Conservation (phyloP, 768 basidiomycete species). For the Coprinellus aureogranulatus region DNA sequence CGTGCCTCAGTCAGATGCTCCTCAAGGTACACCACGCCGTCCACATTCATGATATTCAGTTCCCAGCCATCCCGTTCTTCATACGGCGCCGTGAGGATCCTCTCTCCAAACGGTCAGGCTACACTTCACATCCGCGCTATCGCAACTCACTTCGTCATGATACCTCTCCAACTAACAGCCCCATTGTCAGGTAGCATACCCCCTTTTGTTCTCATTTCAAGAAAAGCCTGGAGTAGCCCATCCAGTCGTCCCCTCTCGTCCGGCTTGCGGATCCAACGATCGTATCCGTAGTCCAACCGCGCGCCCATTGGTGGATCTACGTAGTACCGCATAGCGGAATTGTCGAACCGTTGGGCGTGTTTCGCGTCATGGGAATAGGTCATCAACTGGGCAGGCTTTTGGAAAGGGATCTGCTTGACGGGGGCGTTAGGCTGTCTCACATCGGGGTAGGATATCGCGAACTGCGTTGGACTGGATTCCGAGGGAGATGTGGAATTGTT, state of each 20-base stretch:
- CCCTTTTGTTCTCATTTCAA: slow-evolving; percentile 32
- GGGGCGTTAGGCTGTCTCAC: slow-evolving; percentile 8
- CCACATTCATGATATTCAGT: slow-evolving; percentile 76
- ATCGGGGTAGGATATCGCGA: slow-evolving; percentile 15
- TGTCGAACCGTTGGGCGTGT: slow-evolving; percentile 58
- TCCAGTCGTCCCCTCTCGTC: slow-evolving; percentile 71
- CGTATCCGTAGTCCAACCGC: slow-evolving; percentile 68
- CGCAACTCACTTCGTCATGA: slow-evolving; percentile 73
- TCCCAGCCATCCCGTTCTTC: slow-evolving; percentile 80
- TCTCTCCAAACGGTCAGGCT: slow-evolving; percentile 39
- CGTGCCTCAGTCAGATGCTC: slow-evolving; percentile 63
- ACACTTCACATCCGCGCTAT: background rate
- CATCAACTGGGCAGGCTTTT: slow-evolving; percentile 65
- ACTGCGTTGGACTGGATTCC: background rate
- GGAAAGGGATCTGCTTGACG: slow-evolving; percentile 46
- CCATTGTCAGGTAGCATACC: slow-evolving; percentile 42
- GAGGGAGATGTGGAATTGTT: too few species aligned
- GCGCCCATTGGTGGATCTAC: slow-evolving; percentile 64
- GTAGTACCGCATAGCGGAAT: slow-evolving; percentile 72
- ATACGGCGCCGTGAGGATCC: slow-evolving; percentile 79
- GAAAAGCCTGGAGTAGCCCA: slow-evolving; percentile 58
- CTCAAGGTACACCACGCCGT: slow-evolving; percentile 72
- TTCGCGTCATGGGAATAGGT: slow-evolving; percentile 70
- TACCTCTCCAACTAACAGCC: slow-evolving; percentile 74
- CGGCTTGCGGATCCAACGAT: slow-evolving; percentile 64